Base-by-base conservation (phyloP, 2,329 filamentous ascomycete genomes). In the Xylariaceae sp. region DNA sequence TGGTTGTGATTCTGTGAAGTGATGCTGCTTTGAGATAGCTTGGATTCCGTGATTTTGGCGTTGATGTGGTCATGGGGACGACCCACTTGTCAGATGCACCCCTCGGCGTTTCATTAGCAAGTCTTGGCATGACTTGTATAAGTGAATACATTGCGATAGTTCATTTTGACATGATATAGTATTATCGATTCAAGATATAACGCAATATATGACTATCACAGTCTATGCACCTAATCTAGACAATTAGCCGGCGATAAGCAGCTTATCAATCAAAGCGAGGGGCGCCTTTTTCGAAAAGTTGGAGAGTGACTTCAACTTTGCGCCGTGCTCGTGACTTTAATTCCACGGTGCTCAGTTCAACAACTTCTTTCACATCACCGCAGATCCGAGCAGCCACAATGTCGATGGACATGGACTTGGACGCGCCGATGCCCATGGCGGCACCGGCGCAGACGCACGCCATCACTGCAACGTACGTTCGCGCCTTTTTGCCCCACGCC, bases 361-460 rank as follows among this genome's bases (percentile, higher is more conserved):
- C 49, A 11, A 23, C 23, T 49, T 45, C 39, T 18, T 1, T 1
- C 15, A 18, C 50, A 10, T 4, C 18, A 7, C 13, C 10, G 37
- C 42, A 37, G 53, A 50, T 18, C 8, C 37, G 4, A 7, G 5
- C 17, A 62, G 23, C 63, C 68, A 76, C 66, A 17, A 82, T 82
- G 79, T 79, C 78, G 72, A 85, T 85, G 82, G 82, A 85, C 70
- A 63, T 84, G 62, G 82, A 85, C 73, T 76, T 84, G 62, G 82
- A 85, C 73, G 76, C 75, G 30, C 80, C 81, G 53, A 77, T 84
- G 54, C 77, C 80, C 63, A 76, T 83, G 15, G 69, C 67, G 58
- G 69, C 70, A 13, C 58, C 64, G 30, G 62, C 64, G 34, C 69
- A 67, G 52, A 63, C 60, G 37, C 59, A 67, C 34, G 68, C 68